Percentiles rank a stretch among this genome's conserved stretches.
phyloP scores from a whole-genome alignment of 2,329 filamentous ascomycete species.

The Chaetomiaceae sp. region DNA sequence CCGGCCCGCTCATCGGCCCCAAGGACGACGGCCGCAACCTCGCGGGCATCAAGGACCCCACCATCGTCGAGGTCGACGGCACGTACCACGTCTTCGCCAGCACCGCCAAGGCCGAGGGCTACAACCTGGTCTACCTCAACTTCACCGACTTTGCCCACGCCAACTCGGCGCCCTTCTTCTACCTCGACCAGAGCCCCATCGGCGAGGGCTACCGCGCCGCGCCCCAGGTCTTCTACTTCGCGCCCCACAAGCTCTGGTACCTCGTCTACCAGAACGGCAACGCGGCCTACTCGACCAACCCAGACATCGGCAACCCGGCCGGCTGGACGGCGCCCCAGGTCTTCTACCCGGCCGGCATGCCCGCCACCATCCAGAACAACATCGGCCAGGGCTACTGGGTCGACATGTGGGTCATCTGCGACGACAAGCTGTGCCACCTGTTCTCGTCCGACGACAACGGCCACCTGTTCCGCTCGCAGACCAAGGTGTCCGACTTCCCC shows the following conservation, averaged over 20 bases:
- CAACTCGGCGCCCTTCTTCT: conserved; percentile 32
- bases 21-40: conserved; percentile 21
- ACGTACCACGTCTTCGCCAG: conserved; percentile 40
- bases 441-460: conserved; percentile 41
- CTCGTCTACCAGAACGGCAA: conserved; percentile 40
- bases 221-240: conserved; percentile 40
- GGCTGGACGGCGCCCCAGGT: conserved; percentile 36
- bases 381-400: conserved; percentile 38
- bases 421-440: conserved; percentile 34
- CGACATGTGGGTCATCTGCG: conserved; percentile 42
- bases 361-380: conserved; percentile 31
- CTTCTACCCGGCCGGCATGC: conserved; percentile 33
- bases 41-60: conserved; percentile 27
- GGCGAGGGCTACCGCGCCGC: conserved; percentile 39
- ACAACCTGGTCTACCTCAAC: conserved; percentile 38
- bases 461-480: conserved; percentile 37
- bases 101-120: conserved; percentile 33
- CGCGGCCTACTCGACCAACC: conserved; percentile 40
- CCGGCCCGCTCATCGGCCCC: conserved; percentile 18
- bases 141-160: conserved; percentile 36
- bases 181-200: conserved; percentile 36
- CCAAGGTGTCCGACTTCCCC: conserved; percentile 33
- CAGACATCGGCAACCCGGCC: conserved; percentile 36
- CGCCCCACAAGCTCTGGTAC: conserved; percentile 39
- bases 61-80: conserved; percentile 24